These are phyloP conservation scores for Myxozyma melibiosi DNA, from an alignment of 805 yeast species.

Conservation along the genomic window DNA sequence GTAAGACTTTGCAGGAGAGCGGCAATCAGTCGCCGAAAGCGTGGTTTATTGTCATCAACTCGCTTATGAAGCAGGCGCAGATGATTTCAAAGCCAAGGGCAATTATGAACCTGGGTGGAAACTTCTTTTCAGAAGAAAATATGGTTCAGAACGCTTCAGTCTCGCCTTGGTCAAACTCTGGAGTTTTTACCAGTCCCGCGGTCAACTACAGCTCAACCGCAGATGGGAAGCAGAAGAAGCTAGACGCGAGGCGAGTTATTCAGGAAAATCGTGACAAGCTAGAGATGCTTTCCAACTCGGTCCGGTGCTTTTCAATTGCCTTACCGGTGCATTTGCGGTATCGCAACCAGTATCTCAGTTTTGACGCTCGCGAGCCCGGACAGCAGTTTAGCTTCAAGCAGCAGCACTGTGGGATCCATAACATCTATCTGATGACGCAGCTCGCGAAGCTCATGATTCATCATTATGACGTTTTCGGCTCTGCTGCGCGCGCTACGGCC, in stretches of 20 bases:
- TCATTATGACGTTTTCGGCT: conserved; percentile 1
- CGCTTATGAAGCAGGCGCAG: conserved; percentile 6
- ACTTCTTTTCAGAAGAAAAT: not conserved
- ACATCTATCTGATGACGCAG: conserved; percentile 1
- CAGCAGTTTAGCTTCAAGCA: not conserved
- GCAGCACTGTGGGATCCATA: not conserved
- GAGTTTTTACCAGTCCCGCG: not conserved
- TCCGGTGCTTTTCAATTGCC: not conserved
- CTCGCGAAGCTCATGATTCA: not conserved
- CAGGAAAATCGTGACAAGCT: not conserved
- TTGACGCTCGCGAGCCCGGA: not conserved
- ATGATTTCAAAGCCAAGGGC: not conserved
- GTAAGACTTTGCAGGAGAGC: not conserved
- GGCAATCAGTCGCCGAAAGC: conserved; percentile 1
- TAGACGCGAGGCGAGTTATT: not conserved
- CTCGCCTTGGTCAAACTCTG: not conserved
- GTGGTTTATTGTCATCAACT: conserved; percentile 1
- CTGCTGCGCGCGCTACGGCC: not conserved
- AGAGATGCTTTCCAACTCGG: not conserved
- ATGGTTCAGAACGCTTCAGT: not conserved
- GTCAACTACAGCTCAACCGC: not conserved
- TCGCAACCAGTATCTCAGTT: not conserved
- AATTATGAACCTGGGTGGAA: not conserved
- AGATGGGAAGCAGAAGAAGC: not conserved
- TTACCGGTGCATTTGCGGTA: not conserved